phyloP scores from a whole-genome alignment of 768 basidiomycete species.

The Lactarius indigo region DNA sequence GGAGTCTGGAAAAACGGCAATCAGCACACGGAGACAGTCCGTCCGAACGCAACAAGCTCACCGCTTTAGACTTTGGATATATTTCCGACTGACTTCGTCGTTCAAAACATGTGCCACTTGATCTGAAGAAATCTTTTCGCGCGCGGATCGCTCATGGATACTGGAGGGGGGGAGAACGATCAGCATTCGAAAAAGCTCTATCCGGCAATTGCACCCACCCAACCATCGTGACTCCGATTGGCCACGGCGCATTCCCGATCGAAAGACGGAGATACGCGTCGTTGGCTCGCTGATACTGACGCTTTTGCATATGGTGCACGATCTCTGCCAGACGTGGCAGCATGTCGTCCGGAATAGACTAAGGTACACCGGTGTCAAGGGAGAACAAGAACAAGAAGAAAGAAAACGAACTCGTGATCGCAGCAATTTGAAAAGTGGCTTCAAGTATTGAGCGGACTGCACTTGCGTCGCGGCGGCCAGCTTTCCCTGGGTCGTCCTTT shows the following conservation, averaged over 20 bases:
- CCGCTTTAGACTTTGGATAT: constrained; percentile 97
- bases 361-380: not conserved
- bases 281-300: constrained; percentile 93
- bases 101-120: constrained; percentile 98
- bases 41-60: constrained; percentile 33
- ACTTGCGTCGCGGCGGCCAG: constrained; percentile 93
- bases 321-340: constrained; percentile 87
- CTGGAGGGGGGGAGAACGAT: constrained; percentile 37
- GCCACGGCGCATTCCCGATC: constrained; percentile 99
- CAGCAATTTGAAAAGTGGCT: constrained; percentile 90
- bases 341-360: constrained; percentile 83
- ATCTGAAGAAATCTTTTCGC: constrained; percentile 96
- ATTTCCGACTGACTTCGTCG: constrained; percentile 98
- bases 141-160: constrained; percentile 96
- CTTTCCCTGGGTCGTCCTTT: constrained; percentile 88
- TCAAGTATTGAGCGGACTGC: constrained; percentile 94
- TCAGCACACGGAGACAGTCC: constrained; percentile 17
- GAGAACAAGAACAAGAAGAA: not conserved
- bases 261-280: constrained; percentile 95
- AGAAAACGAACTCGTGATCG: constrained; percentile 72
- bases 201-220: constrained; percentile 53
- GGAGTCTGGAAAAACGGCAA: constrained; percentile 50
- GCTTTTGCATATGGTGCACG: constrained; percentile 92
- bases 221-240: constrained; percentile 99
- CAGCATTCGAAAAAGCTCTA: not conserved